These are phyloP conservation scores for Coemansia sp. DNA, from an alignment of 192 early-diverging fungal species.

Conservation along the genomic window DNA sequence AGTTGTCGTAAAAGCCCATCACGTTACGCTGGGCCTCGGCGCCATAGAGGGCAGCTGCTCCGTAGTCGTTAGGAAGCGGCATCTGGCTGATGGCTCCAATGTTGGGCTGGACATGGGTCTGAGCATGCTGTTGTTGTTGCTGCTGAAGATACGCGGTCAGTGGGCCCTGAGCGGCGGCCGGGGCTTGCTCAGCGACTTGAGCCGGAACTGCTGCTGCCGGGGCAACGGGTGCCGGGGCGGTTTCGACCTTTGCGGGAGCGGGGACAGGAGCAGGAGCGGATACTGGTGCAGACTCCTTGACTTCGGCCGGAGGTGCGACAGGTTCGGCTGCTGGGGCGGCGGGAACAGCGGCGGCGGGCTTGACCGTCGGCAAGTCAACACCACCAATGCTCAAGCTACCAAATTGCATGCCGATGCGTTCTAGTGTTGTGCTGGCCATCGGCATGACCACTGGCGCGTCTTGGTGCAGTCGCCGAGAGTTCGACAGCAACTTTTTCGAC, in stretches of 20 bases:
- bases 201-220: conserved; percentile 19
- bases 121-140: conserved; percentile 50
- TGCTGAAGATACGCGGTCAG: conserved; percentile 32
- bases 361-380: conserved; percentile 54
- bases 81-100: conserved; percentile 53
- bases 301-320: conserved; percentile 24
- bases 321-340: conserved; percentile 45
- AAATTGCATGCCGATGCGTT: conserved; percentile 75
- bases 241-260: conserved; percentile 15
- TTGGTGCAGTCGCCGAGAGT: conserved; percentile 79
- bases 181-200: conserved; percentile 4
- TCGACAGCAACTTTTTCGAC: conserved; percentile 36
- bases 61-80: conserved; percentile 60
- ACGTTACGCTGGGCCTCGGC: conserved; percentile 69
- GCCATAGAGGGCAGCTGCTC: conserved; percentile 64
- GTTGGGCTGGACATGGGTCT: conserved; percentile 20
- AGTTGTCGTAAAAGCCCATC: conserved; percentile 61
- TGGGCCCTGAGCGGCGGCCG: conserved; percentile 8
- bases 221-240: conserved; percentile 20
- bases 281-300: conserved; percentile 23
- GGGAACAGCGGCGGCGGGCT: conserved; percentile 52
- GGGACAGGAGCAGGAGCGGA: conserved; percentile 9
- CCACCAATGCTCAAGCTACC: conserved; percentile 70
- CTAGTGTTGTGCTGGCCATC: conserved; percentile 60
- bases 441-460: conserved; percentile 91